A percentile compares a stretch with the other conserved stretches of the same genome.
These are phyloP conservation scores for Castanospermum australe DNA, from an alignment of 306 rosid species.

Conservation along the genomic window DNA sequence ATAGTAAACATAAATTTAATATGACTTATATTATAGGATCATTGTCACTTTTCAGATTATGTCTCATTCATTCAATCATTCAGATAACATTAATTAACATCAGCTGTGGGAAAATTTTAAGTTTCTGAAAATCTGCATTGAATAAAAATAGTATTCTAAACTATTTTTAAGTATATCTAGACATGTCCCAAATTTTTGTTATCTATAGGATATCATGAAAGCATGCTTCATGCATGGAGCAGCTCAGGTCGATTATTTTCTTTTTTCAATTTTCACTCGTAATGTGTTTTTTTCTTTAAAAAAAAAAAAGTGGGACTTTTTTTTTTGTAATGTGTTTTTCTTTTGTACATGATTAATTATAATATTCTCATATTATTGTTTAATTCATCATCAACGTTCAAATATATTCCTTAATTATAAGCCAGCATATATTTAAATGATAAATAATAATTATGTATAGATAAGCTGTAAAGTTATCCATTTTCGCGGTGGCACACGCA, in stretches of 20 bases:
- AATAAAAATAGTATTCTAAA: too few species aligned
- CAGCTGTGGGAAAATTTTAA: too few species aligned
- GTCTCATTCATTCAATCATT: too few species aligned
- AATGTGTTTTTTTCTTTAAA: neutral
- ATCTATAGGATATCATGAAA: too few species aligned
- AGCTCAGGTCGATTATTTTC: neutral
- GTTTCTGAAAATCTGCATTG: too few species aligned
- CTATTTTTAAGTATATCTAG: neutral
- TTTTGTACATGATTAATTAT: neutral
- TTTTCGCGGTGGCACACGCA: neutral
- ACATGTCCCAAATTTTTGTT: neutral
- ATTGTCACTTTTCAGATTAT: too few species aligned
- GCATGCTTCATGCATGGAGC: neutral
- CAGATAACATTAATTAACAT: too few species aligned
- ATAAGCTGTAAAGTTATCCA: constrained; percentile 16
- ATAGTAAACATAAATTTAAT: too few species aligned
- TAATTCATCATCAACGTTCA: neutral
- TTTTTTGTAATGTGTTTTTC: neutral
- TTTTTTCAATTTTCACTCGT: neutral
- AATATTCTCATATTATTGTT: neutral
- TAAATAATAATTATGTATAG: neutral
- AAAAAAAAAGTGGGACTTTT: neutral
- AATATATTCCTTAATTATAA: neutral
- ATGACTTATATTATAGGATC: too few species aligned
- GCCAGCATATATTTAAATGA: neutral